Percentiles rank a stretch among this genome's conserved stretches.
Evolutionary conservation across 441 rosid genomes (phyloP).

Genomic region (Gossypium gossypioides): DNA sequence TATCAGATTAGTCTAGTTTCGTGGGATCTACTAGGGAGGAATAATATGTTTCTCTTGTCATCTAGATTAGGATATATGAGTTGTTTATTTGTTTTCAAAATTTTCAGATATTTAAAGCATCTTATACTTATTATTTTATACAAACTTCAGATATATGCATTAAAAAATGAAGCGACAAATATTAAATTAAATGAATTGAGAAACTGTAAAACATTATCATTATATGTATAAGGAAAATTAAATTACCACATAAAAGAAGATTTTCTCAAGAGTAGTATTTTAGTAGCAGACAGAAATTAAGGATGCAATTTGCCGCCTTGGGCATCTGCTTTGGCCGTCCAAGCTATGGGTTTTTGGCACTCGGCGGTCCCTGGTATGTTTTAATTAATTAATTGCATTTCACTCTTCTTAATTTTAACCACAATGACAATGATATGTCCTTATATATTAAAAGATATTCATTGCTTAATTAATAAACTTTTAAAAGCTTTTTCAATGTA

Average conservation of each 20-base stretch:
- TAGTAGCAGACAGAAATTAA: neutral
- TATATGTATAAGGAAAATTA: neutral
- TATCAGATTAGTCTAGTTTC: neutral
- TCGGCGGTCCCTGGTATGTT: neutral
- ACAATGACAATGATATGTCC: neutral
- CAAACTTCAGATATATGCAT: no score
- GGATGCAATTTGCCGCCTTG: neutral
- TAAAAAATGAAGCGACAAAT: no score
- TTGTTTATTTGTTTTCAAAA: no score
- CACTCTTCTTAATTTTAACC: neutral
- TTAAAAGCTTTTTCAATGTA: neutral
- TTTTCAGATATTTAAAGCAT: neutral
- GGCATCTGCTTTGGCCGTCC: constrained; percentile 8
- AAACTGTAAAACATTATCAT: neutral
- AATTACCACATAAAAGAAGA: neutral
- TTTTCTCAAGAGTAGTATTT: neutral
- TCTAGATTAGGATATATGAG: no score
- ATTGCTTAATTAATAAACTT: neutral
- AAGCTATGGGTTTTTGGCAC: neutral
- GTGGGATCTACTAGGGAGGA: no score
- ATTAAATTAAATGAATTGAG: neutral
- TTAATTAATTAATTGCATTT: neutral
- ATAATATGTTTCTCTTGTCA: no score
- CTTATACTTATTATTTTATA: no score
- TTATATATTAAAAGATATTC: neutral